Evolutionary conservation across 805 yeast species (phyloP).

Genomic region (Yarrowia hollandica): DNA sequence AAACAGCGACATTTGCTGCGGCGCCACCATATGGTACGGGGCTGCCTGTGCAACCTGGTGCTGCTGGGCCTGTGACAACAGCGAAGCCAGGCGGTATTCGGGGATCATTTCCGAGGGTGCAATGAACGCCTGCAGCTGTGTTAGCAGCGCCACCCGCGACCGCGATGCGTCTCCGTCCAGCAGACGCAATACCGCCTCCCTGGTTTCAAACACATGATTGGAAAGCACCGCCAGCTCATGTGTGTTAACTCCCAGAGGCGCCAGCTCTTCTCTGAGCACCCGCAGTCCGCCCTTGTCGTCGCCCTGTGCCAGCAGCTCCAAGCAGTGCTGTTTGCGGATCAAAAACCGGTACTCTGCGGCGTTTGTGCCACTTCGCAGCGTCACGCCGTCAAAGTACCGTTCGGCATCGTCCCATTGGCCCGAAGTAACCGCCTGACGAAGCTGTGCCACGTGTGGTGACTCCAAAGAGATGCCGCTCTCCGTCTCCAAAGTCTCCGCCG

Average conservation of each 20-base stretch:
- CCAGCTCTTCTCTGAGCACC: conserved; percentile 45
- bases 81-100: conserved; percentile 50
- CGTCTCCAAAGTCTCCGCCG: conserved; percentile 45
- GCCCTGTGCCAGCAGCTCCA: conserved; percentile 46
- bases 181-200: conserved; percentile 39
- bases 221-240: conserved; percentile 38
- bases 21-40: conserved; percentile 32
- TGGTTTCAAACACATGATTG: conserved; percentile 37
- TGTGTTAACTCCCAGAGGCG: conserved; percentile 38
- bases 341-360: conserved; percentile 40
- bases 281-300: conserved; percentile 43
- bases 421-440: conserved; percentile 44
- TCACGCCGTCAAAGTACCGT: conserved; percentile 37
- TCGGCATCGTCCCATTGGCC: conserved; percentile 50
- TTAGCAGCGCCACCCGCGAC: conserved; percentile 48
- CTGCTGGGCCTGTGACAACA: conserved; percentile 53
- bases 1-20: conserved; percentile 26
- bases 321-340: conserved; percentile 46
- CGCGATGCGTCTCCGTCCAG: conserved; percentile 37
- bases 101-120: conserved; percentile 58
- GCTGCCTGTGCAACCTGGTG: conserved; percentile 47
- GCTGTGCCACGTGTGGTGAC: conserved; percentile 46
- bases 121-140: conserved; percentile 48
- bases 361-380: conserved; percentile 36
- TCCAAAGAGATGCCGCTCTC: conserved; percentile 45